Evolutionary conservation across 345 rosid genomes (phyloP).

Genomic region (Brassica rapa): DNA sequence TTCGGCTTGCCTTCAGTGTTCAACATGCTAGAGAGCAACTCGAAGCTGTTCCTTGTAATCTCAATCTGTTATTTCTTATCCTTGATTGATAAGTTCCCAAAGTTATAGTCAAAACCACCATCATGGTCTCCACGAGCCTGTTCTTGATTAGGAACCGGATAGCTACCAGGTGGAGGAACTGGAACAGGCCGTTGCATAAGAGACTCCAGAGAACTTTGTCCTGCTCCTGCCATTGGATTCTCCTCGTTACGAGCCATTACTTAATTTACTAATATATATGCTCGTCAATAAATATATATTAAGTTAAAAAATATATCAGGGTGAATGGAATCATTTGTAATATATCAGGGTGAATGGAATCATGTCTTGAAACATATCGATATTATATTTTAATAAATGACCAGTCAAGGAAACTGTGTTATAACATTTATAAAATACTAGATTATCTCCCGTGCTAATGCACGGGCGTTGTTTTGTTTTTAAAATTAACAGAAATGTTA

Average conservation of each 20-base stretch:
- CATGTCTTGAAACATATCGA: not conserved
- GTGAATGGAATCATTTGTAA: too few relatives aligned
- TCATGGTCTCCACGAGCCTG: conserved; percentile 33
- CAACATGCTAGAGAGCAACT: conserved; percentile 76
- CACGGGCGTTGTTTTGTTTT: too few relatives aligned
- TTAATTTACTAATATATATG: too few relatives aligned
- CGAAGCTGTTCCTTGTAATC: conserved; percentile 69
- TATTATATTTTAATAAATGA: not conserved
- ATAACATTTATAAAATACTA: conserved; percentile 6
- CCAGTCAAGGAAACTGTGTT: conserved; percentile 9
- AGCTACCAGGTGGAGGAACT: conserved; percentile 59
- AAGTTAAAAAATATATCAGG: too few relatives aligned
- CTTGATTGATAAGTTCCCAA: conserved; percentile 48
- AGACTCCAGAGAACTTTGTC: conserved; percentile 55
- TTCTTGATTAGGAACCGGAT: conserved; percentile 51
- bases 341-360: too few relatives aligned
- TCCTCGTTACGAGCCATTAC: conserved; percentile 37
- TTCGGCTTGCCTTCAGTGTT: conserved; percentile 55
- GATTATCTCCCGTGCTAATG: too few relatives aligned
- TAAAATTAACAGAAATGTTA: too few relatives aligned
- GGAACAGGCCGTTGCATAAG: conserved; percentile 52
- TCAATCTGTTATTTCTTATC: conserved; percentile 66
- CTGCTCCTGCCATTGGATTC: conserved; percentile 19
- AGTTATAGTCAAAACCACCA: conserved; percentile 40
- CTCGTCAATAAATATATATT: too few relatives aligned